These are phyloP conservation scores for Coemansia linderi DNA, from an alignment of 371 early-diverging fungal species.

Conservation along the genomic window DNA sequence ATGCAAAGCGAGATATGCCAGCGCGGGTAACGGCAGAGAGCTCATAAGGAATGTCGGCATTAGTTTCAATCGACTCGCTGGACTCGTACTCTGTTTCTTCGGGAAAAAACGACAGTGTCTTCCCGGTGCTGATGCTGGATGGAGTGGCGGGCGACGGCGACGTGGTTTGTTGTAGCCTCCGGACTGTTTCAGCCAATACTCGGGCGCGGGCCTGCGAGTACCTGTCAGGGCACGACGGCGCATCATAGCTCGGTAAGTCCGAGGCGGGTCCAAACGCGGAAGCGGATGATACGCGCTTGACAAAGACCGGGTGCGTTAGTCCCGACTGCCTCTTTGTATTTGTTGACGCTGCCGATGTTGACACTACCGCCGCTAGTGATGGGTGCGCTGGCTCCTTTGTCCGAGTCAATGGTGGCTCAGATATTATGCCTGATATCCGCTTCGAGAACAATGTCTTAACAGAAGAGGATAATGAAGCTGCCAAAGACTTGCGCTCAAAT, in stretches of 20 bases:
- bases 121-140: conserved; percentile 42
- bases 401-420: conserved; percentile 9
- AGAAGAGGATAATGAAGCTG: conserved; percentile 23
- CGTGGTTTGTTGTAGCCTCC: conserved; percentile 33
- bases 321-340: conserved; percentile 11
- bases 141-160: conserved; percentile 31
- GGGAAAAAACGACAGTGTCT: conserved; percentile 41
- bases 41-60: background rate
- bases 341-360: conserved; percentile 6
- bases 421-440: conserved; percentile 12
- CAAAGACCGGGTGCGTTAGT: background rate
- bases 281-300: background rate
- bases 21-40: conserved; percentile 13
- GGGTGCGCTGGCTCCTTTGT: background rate
- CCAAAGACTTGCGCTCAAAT: conserved; percentile 24
- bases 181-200: conserved; percentile 38
- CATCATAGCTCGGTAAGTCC: background rate
- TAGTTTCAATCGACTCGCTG: background rate
- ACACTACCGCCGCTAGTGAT: background rate
- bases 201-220: conserved; percentile 37
- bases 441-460: conserved; percentile 41
- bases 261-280: background rate
- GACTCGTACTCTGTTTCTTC: conserved; percentile 37
- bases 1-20: conserved; percentile 22
- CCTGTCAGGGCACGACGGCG: conserved; percentile 14